Evolutionary conservation across 1,284 basidiomycete genomes (phyloP).

Genomic region (Ustilago vetiveriae): DNA sequence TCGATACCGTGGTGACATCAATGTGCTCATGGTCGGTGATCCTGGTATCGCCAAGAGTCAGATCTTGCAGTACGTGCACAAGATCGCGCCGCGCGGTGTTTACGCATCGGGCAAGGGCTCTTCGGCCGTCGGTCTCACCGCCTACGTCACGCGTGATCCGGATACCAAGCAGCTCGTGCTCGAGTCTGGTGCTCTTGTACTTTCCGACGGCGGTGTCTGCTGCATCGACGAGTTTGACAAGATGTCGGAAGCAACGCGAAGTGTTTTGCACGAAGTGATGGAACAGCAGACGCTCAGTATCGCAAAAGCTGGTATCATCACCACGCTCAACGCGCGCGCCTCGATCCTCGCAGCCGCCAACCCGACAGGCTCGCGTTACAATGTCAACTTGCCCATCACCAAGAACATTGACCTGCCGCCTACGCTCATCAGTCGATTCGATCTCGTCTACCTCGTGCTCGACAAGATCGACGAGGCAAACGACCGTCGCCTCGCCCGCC

Average conservation of each 20-base stretch:
- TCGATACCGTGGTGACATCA: conserved; percentile 96
- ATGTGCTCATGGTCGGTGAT: conserved; percentile 94
- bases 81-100: conserved; percentile 95
- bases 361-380: conserved; percentile 95
- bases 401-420: conserved; percentile 81
- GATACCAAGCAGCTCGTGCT: conserved; percentile 97
- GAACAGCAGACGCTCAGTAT: conserved; percentile 99
- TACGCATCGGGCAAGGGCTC: conserved; percentile 88
- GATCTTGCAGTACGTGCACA: conserved; percentile 90
- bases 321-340: conserved; percentile 94
- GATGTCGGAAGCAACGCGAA: conserved; percentile 95
- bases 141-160: conserved; percentile 96
- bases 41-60: conserved; percentile 98
- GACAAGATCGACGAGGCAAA: conserved; percentile 86
- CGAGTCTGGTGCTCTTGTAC: conserved; percentile 94
- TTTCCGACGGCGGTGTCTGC: conserved; percentile 97
- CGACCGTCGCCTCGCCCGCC: conserved; percentile 89
- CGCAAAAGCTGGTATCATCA: conserved; percentile 99
- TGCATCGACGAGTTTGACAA: conserved; percentile 99
- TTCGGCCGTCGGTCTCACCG: conserved; percentile 96
- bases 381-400: conserved; percentile 82
- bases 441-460: conserved; percentile 94
- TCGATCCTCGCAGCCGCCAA: conserved; percentile 97
- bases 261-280: conserved; percentile 99
- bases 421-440: conserved; percentile 96